These are phyloP conservation scores for Medicago arabica DNA, from an alignment of 306 rosid genomes.

Conservation along the genomic window DNA sequence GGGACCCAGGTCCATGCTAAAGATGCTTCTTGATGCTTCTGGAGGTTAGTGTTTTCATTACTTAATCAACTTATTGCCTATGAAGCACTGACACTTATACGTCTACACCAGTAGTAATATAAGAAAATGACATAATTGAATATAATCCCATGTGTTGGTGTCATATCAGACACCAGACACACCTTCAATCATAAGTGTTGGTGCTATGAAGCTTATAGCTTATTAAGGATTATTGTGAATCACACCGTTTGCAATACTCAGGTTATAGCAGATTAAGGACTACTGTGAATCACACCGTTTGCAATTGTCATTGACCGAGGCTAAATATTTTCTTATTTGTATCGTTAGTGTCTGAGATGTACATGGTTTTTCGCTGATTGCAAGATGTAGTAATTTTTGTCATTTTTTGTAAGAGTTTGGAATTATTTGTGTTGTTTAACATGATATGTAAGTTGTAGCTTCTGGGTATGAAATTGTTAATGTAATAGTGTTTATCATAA, in stretches of 20 bases:
- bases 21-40: constrained; percentile 82
- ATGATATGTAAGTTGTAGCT: constrained; percentile 17
- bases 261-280: background rate
- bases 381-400: constrained; percentile 20
- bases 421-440: background rate
- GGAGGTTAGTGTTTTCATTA: constrained; percentile 67
- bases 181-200: no score
- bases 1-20: constrained; percentile 97
- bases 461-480: background rate
- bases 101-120: no score
- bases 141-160: no score
- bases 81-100: no score
- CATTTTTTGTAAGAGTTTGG: background rate
- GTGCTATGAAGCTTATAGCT: background rate
- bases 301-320: background rate
- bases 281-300: background rate
- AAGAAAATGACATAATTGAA: no score
- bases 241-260: background rate
- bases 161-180: no score
- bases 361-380: background rate
- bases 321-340: background rate
- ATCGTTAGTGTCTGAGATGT: constrained; percentile 5
- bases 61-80: background rate
- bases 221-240: background rate
- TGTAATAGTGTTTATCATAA: background rate